Evolutionary conservation across 2,329 filamentous ascomycete genomes (phyloP), one percentile per base, ranked within the genome.

Genomic region (Ceratocystis colombiana): DNA sequence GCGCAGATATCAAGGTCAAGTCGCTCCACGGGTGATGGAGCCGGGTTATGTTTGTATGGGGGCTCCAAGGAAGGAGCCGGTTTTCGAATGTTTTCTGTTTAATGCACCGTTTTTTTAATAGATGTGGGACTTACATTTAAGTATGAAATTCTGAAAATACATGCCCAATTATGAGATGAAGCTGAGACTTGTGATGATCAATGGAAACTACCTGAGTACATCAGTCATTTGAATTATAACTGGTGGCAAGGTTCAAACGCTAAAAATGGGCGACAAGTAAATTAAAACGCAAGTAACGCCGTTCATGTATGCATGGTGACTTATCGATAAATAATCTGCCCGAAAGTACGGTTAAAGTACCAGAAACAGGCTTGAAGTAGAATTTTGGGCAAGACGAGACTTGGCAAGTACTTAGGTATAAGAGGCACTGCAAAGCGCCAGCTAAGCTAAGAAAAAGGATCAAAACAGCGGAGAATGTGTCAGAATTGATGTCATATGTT

Each of bases 1-100:
- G 53, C 28, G 61, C 33, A 64, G 61, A 65, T 55, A 61, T 65
- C 55, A 46, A 50, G 62, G 57, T 59, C 53, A 50, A 55, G 37
- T 67, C 55, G 62, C 62, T 67, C 57, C 44, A 20, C 41, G 55
- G 30, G 37, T 65, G 63, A 44, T 28, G 57, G 63, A 67, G 66
- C 63, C 55, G 45, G 62, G 61, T 61, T 37, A 62, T 66, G 59
- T 55, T 63, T 66, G 55, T 28, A 37, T 63, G 45, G 65, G 65
- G 65, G 65, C 57, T 61, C 61, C 61, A 62, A 63, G 61, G 61
- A 63, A 15, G 61, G 61, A 50, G 37, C 44, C 45, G 61, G 61
- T 63, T 63, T 63, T 28, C 28, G 41, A 20, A 61, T 55, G 44
- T 25, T 55, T 37, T 28, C 17, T 59, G 17, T 30, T 62, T 61